Evolutionary conservation across 1,139 yeast species (phyloP).

Genomic region (Geotrichum restrictum): DNA sequence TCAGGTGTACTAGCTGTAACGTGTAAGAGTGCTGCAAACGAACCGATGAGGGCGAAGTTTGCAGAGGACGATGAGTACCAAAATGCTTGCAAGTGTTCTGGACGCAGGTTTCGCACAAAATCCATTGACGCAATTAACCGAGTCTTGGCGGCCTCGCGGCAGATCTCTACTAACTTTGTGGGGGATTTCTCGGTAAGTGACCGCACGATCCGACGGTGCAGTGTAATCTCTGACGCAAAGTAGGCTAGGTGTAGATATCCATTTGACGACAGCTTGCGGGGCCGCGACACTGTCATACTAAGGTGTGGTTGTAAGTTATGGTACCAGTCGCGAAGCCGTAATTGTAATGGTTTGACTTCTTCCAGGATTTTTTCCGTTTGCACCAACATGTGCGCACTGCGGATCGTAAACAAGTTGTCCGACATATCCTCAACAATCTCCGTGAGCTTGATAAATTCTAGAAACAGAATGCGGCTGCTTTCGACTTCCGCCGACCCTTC

Average conservation of each 20-base stretch:
- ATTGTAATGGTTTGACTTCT: constrained; percentile 79
- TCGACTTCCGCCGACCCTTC: constrained; percentile 65
- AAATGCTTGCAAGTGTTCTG: constrained; percentile 78
- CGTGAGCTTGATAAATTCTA: constrained; percentile 63
- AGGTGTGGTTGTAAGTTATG: constrained; percentile 67
- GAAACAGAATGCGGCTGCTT: constrained; percentile 67
- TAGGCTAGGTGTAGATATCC: constrained; percentile 80
- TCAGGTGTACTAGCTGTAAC: constrained; percentile 41
- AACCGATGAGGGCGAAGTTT: constrained; percentile 75
- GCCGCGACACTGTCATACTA: constrained; percentile 50
- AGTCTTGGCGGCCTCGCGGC: constrained; percentile 80
- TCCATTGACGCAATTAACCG: constrained; percentile 77
- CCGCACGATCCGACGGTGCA: constrained; percentile 75
- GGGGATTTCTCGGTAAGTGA: constrained; percentile 41
- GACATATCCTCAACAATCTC: constrained; percentile 69
- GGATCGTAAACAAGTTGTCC: constrained; percentile 65
- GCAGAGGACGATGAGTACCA: constrained; percentile 83
- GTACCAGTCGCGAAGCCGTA: constrained; percentile 77
- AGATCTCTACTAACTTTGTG: constrained; percentile 59
- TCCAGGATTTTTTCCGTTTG: constrained; percentile 64
- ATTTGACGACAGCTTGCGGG: constrained; percentile 44
- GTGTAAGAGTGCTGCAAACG: constrained; percentile 74
- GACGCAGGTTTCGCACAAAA: constrained; percentile 67
- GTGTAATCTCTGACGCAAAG: constrained; percentile 79
- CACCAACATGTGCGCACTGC: constrained; percentile 53